Base-by-base conservation (phyloP, 1,139 yeast species). In the Debaryomyces nepalensis region DNA sequence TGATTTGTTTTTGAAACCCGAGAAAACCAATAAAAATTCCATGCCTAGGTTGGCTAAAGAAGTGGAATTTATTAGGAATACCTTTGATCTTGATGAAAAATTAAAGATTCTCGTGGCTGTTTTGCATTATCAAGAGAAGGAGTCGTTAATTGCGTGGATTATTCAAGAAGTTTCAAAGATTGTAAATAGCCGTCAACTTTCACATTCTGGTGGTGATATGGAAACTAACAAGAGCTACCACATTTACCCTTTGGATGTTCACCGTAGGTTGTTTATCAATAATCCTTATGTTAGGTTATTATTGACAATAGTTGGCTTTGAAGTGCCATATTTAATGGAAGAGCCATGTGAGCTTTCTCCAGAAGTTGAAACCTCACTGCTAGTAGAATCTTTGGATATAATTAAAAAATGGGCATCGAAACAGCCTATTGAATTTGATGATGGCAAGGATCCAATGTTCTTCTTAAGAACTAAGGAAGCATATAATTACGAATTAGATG, bases 71-170 rank as follows among this genome's bases (percentile, higher is more conserved):
- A 64, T 63, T 8, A 49, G 69, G 14, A 64, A 61, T 3, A 49
- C 50, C 21, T 68, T 68, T 43, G 36, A 53, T 10, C 34, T 61
- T 12, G 76, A 73, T 35, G 70, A 68, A 33, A 66, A 71, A 44
- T 55, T 72, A 31, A 68, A 73, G 37, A 69, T 81, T 22, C 57
- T 79, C 24, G 75, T 82, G 6, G 77, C 81, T 31, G 72, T 77
- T 0, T 55, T 82, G 33, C 59, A 73, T 15, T 72, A 71, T 39
- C 76, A 71, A 39, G 82, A 73, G 12, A 72, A 73, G 43, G 62
- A 56, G 12, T 51, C 58, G 2, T 54, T 70, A 21, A 58, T 82
- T 2, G 64, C 64, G 11, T 78, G 81, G 79, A 49, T 78, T 12
- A 57, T 67, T 2, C 57, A 59, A 3, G 75, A 73, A 16, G 48